Base-by-base conservation (phyloP, 2,329 filamentous ascomycete species). In the Colletotrichum sidae region DNA sequence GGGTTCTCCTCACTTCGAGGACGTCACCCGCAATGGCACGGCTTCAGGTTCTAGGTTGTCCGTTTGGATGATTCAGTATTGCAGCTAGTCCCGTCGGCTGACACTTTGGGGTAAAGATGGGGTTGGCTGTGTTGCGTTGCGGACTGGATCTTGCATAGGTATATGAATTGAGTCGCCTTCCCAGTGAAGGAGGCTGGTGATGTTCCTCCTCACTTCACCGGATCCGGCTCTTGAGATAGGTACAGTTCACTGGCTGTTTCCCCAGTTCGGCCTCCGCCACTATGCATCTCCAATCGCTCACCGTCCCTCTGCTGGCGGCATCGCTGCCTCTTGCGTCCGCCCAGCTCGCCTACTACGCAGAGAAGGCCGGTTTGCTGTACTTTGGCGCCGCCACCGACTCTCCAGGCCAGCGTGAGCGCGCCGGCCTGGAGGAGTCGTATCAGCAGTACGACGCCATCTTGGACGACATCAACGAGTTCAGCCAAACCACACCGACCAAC, bases 361-460 rank as follows among this genome's bases (percentile, higher is more conserved):
- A 83, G 65, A 79, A 81, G 59, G 83, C 84, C 38, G 86, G 86
- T 6, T 77, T 85, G 59, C 72, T 80, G 67, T 90, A 89, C 77
- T 90, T 89, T 59, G 88, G 88, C 60, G 84, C 87, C 1, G 88
- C 88, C 2, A 88, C 88, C 37, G 88, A 91, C 74, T 72, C 75
- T 6, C 76, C 76, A 3, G 75, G 74, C 7, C 72, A 76, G 67
- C 76, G 78, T 37, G 78, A 80, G 70, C 75, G 78, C 34, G 75
- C 72, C 4, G 86, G 87, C 15, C 72, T 74, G 8, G 81, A 86
- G 67, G 75, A 83, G 25, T 75, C 79, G 9, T 86, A 90, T 72
- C 72, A 77, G 4, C 74, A 81, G 56, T 90, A 90, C 72, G 77
- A 84, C 44, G 74, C 77, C 8, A 85, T 88, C 68, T 76, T 89